Evolutionary conservation across 371 early-diverging fungal genomes (phyloP).

Genomic region (Mortierella sp.): DNA sequence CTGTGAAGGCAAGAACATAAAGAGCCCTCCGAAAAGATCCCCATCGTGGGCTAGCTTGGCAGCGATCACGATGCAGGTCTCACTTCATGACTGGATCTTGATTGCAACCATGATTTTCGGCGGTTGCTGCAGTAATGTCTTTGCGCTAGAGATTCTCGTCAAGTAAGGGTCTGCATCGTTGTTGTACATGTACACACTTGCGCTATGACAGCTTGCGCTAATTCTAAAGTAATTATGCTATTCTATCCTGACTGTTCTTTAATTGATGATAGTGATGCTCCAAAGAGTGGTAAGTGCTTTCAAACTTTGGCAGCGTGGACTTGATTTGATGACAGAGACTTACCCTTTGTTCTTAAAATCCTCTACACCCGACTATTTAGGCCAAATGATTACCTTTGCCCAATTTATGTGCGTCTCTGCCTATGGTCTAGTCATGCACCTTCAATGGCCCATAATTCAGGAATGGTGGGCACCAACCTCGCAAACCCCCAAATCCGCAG

Average conservation of each 20-base stretch:
- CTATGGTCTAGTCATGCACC: slow-evolving; percentile 75
- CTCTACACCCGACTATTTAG: slow-evolving; percentile 32
- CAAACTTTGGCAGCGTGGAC: too few species aligned
- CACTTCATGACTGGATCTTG: slow-evolving; percentile 63
- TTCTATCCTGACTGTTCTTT: neutral
- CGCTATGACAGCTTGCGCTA: neutral
- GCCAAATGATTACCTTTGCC: slow-evolving; percentile 85
- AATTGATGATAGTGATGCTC: slow-evolving; percentile 70
- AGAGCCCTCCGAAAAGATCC: slow-evolving; percentile 2
- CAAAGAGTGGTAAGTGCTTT: slow-evolving; percentile 81
- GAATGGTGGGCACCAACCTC: slow-evolving; percentile 22
- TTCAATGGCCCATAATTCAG: slow-evolving; percentile 62
- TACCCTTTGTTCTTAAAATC: too few species aligned
- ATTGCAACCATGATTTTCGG: slow-evolving; percentile 83
- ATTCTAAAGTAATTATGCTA: neutral
- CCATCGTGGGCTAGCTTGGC: slow-evolving; percentile 32
- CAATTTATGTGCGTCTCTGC: slow-evolving; percentile 85
- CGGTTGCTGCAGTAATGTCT: slow-evolving; percentile 92
- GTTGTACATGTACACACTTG: neutral
- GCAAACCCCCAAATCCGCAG: neutral
- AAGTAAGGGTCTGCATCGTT: slow-evolving; percentile 58
- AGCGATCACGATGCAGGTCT: slow-evolving; percentile 37
- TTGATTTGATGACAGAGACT: neutral
- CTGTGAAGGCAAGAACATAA: neutral
- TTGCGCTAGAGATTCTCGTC: slow-evolving; percentile 82